Conservation (phyloP, 2,329 filamentous ascomycete genomes). For the Ophiocordyceps polyrhachis-furcata region DNA sequence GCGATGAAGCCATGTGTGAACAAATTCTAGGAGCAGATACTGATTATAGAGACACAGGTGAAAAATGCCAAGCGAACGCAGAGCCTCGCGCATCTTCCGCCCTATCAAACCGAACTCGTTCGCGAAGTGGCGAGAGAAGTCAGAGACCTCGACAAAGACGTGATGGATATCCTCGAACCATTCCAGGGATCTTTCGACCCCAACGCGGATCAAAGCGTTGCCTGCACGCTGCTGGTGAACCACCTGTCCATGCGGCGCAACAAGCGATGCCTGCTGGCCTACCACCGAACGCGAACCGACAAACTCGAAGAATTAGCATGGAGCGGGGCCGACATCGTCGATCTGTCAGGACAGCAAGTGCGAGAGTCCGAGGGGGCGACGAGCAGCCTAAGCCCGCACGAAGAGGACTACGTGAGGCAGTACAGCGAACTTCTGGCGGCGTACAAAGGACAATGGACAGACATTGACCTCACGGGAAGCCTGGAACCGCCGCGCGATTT, state of each 20-base stretch:
- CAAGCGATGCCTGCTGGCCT: slow-evolving; percentile 86
- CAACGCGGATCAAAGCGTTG: slow-evolving; percentile 60
- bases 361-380: slow-evolving; percentile 30
- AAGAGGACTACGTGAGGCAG: slow-evolving; percentile 86
- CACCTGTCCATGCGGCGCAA: slow-evolving; percentile 91
- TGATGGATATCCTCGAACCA: slow-evolving; percentile 58
- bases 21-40: background rate
- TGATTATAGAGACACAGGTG: slow-evolving; percentile 35
- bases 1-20: slow-evolving; percentile 7
- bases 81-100: slow-evolving; percentile 66
- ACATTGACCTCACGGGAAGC: slow-evolving; percentile 86
- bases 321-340: slow-evolving; percentile 69
- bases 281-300: slow-evolving; percentile 77
- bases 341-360: slow-evolving; percentile 41
- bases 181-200: slow-evolving; percentile 79
- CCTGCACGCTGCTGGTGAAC: slow-evolving; percentile 78
- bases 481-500: slow-evolving; percentile 86
- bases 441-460: slow-evolving; percentile 96
- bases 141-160: slow-evolving; percentile 78
- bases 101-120: slow-evolving; percentile 84
- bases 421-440: slow-evolving; percentile 87
- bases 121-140: slow-evolving; percentile 80
- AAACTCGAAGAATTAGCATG: slow-evolving; percentile 89
- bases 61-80: slow-evolving; percentile 92
- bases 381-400: slow-evolving; percentile 79